phyloP scores from a whole-genome alignment of 345 rosid genomes.

The Firmiana major region DNA sequence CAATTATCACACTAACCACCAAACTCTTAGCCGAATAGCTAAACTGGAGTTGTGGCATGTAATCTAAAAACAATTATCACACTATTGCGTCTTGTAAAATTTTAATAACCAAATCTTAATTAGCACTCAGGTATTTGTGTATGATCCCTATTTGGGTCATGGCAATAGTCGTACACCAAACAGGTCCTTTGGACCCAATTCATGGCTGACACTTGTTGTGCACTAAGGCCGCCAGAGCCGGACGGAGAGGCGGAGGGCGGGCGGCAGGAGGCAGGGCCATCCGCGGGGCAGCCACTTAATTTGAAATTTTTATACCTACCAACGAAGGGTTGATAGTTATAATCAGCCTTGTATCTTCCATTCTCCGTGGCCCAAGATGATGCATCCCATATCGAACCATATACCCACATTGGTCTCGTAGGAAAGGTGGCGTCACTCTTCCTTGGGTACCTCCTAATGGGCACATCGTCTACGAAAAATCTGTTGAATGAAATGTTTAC shows the following conservation, averaged over 20 bases:
- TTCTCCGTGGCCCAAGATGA: conserved; percentile 94
- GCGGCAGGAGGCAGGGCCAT: conserved; percentile 36
- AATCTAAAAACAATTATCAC: too few relatives aligned
- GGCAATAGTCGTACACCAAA: conserved; percentile 78
- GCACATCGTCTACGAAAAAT: conserved; percentile 87
- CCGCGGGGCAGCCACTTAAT: conserved; percentile 49
- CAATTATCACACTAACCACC: not conserved
- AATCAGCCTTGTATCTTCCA: conserved; percentile 77
- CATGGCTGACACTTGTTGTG: conserved; percentile 61
- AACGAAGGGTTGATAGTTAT: conserved; percentile 72
- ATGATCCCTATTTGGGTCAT: conserved; percentile 72
- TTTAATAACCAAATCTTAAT: not conserved
- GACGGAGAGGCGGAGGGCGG: conserved; percentile 47
- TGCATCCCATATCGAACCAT: conserved; percentile 94
- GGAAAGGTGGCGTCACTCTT: conserved; percentile 71
- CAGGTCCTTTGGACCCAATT: conserved; percentile 68
- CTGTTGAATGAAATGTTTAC: conserved; percentile 27
- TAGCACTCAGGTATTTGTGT: conserved; percentile 81
- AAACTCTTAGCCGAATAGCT: too few relatives aligned
- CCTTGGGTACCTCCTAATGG: conserved; percentile 65
- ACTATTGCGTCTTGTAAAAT: not conserved
- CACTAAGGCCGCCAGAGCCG: conserved; percentile 43
- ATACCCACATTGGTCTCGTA: conserved; percentile 67
- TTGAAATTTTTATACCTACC: conserved; percentile 64
- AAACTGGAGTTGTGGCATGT: too few relatives aligned